Percentiles rank a stretch among this genome's conserved stretches.
phyloP scores from a whole-genome alignment of 306 rosid species.

The Betula pendula region DNA sequence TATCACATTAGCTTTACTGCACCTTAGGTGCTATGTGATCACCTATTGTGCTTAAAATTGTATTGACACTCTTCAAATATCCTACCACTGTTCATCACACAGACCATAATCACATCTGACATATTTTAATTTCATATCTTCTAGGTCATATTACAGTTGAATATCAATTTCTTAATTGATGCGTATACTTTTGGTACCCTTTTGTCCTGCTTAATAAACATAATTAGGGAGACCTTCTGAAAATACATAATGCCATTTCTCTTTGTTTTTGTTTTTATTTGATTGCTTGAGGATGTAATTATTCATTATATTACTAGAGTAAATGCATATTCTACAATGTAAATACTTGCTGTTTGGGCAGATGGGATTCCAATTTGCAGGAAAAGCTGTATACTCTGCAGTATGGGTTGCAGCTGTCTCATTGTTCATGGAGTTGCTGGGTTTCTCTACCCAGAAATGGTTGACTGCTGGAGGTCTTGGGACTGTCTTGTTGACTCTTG shows the following conservation, averaged over 20 bases:
- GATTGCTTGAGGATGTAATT: background rate
- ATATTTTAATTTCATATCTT: background rate
- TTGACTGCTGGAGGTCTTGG: conserved; percentile 99
- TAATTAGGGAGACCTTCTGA: background rate
- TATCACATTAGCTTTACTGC: background rate
- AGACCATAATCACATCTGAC: background rate
- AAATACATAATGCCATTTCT: background rate
- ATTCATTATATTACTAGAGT: conserved; percentile 4
- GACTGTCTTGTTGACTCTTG: conserved; percentile 92
- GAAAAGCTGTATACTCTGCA: conserved; percentile 85
- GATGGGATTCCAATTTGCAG: conserved; percentile 98
- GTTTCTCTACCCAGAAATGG: conserved; percentile 95
- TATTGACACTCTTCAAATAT: background rate
- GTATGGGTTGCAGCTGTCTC: conserved; percentile 96
- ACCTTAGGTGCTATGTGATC: background rate
- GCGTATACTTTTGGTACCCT: background rate
- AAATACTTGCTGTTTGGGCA: conserved; percentile 34
- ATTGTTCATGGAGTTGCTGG: conserved; percentile 91
- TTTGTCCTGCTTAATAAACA: background rate
- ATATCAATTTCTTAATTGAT: background rate
- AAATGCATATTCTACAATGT: conserved; percentile 21
- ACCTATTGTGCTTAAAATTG: background rate
- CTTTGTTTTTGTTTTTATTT: background rate
- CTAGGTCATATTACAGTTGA: background rate
- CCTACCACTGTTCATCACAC: background rate